phyloP scores from a whole-genome alignment of 2,329 filamentous ascomycete genomes.

The Pestalotiopsis sp. region DNA sequence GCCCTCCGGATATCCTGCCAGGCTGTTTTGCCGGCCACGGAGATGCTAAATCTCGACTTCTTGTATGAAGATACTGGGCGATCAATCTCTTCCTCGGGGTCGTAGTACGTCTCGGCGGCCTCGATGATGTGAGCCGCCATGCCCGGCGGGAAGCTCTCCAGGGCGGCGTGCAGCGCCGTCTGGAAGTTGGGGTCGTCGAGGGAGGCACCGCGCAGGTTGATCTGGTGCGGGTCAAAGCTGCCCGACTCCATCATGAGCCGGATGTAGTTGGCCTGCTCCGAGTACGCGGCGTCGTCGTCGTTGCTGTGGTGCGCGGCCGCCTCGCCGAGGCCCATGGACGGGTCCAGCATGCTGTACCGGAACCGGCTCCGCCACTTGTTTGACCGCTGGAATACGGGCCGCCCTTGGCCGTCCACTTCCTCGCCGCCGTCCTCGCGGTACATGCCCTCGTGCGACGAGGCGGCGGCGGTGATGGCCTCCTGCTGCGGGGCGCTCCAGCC shows the following conservation, averaged over 20 bases:
- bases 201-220: neutral
- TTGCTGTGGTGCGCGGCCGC: neutral
- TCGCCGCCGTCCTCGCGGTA: neutral
- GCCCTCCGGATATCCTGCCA: conserved; percentile 5
- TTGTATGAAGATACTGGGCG: neutral
- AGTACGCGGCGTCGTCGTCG: neutral
- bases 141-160: conserved; percentile 6
- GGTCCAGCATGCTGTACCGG: conserved; percentile 3
- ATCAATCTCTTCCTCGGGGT: neutral
- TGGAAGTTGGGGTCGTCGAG: conserved; percentile 1
- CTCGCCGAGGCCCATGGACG: conserved; percentile 5
- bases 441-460: neutral
- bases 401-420: too few relatives aligned
- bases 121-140: conserved; percentile 4
- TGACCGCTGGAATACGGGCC: neutral
- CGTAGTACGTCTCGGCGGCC: neutral
- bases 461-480: neutral
- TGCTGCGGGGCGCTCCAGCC: neutral
- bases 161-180: conserved; percentile 5
- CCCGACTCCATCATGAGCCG: conserved; percentile 7
- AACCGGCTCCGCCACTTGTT: conserved; percentile 1
- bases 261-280: conserved; percentile 8
- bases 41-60: conserved; percentile 2
- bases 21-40: neutral
- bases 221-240: conserved; percentile 4